Evolutionary conservation across 306 rosid species (phyloP), one percentile per base, ranked within the genome.

Genomic region (Cicer yamashitae): DNA sequence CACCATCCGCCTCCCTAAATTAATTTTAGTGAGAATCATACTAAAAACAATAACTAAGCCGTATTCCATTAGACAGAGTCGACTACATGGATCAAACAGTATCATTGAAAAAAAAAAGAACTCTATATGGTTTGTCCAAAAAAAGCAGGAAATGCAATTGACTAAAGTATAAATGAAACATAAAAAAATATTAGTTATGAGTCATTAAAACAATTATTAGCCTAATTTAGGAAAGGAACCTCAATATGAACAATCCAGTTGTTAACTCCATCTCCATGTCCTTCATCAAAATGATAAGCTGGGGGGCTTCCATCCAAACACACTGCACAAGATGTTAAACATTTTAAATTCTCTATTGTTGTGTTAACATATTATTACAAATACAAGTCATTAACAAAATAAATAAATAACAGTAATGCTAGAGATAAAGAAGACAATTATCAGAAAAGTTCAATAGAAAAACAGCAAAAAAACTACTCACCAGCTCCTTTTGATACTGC

Each of bases 261-360:
- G 75, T 91, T 82, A 67, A 84, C 14, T 51, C 96, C 98, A n/a
- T 90, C 77, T 46, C 91, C 97, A 72, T 43, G 50, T 58, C 98
- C 98, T 61, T 75, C 60, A 57, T 86, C 85, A 65, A 81, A 82
- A 83, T 94, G 98, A 64, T 91, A 94, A 75, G 97, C 97, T 14
- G 98, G 97, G 7, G 96, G 96, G 67, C 91, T 91, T n/a, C 98
- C 98, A 72, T 94, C 98, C 85, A 94, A 88, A 82, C 98, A 94
- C 64, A 94, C 97, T 94, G 88, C 78, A 72, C 39, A 68, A 78
- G 22, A 47, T 7, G 47, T 76, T 66, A 66, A 70, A 75, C 73
- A 75, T n/a, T 67, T 81, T 14, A 72, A 59, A 44, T 43, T 58
- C 51, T 45, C 18, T 71, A 60, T 37, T 68, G 18, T 46, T 22